Base-by-base conservation (phyloP, 352 stramenopile genomes). In the Globisporangium rhizosaccharum region DNA sequence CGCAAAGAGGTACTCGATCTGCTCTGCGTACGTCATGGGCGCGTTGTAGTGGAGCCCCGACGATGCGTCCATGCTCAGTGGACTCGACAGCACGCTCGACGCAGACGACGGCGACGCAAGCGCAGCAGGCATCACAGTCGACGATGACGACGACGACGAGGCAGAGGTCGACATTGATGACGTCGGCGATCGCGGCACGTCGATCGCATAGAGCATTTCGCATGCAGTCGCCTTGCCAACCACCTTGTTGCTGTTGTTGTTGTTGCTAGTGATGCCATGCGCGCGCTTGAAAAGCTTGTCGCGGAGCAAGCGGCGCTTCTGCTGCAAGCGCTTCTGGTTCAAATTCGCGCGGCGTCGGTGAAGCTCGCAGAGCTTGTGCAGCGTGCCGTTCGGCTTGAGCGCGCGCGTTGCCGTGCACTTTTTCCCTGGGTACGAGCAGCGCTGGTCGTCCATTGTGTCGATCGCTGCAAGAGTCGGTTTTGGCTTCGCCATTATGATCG, bases 361-460 rank as follows among this genome's bases (percentile, higher is more conserved):
- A 63, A 82, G 75, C 49, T 83, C 73, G 56, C 81, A 91, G 48
- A 88, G 82, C 57, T 82, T 84, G 69, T 91, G 81, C 36, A 91
- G 59, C n/a, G 74, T 71, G 25, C 81, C 81, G 41, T 75, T 88
- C 56, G 79, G 82, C 65, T 89, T 88, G 56, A 76, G 53, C 0
- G 75, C 81, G 49, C 81, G 81, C 36, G 72, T 48, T 48, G 79
- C 75, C 49, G 74, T 67, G 65, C 81, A 91, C 26, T 75, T 68
- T 56, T 91, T 91, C 68, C 74, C 85, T 30, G 81, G 78, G 63
- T 91, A 91, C 49, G 84, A 71, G 61, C 81, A 90, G n/a, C 68
- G 75, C 55, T 47, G 41, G 18, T 47, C 7, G 41, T 18, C 14
- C 41, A 26, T 49, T n/a, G 7, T 15, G n/a, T 25, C 20, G n/a